Evolutionary conservation across 106 monocot genomes (phyloP), one percentile per base, ranked within the genome.

Genomic region (Dactylorhiza incarnata): DNA sequence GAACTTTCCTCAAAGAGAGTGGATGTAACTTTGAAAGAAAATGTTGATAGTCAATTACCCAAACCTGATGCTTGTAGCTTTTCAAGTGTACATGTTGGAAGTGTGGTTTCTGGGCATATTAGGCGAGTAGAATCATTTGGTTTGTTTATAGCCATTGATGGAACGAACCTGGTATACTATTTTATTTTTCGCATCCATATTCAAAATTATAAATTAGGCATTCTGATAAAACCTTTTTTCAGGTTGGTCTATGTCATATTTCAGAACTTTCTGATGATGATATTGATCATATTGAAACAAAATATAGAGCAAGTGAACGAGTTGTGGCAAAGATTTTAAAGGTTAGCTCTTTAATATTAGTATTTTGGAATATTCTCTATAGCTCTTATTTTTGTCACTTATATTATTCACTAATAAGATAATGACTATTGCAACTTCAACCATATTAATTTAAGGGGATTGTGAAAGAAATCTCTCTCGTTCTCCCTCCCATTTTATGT

Each of bases 191-290:
- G 6, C n/a, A 17, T 70, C 12, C 69, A 45, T 45, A 70, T 70
- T 47, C 15, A 19, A 13, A 68, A 72, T 23, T 76, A 51, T 20
- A 48, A 59, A 45, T 74, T 49, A 19, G n/a, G 15, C 9, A 20
- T 71, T 59, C 22, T 81, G 46, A 49, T 62, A 15, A 13, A 68
- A 19, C 16, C 51, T 72, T 69, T 14, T 85, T 61, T 73, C 79
- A 95, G 94, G 97, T 97, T 87, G 94, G 94, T 51, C 78, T 97
- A 72, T 97, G 97, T 68, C 97, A 97, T 80, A 78, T 86, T 75
- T 94, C 97, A 19, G 85, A 97, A 77, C 23, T 94, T 23, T 85
- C 97, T 67, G 94, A 89, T 80, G 83, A 87, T 55, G 77, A 77
- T 63, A 66, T 86, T 76, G 87, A 82, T 61, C 76, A 89, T 49